Evolutionary conservation across 139 green algal species (phyloP).

Genomic region (Coelastrella sp.): DNA sequence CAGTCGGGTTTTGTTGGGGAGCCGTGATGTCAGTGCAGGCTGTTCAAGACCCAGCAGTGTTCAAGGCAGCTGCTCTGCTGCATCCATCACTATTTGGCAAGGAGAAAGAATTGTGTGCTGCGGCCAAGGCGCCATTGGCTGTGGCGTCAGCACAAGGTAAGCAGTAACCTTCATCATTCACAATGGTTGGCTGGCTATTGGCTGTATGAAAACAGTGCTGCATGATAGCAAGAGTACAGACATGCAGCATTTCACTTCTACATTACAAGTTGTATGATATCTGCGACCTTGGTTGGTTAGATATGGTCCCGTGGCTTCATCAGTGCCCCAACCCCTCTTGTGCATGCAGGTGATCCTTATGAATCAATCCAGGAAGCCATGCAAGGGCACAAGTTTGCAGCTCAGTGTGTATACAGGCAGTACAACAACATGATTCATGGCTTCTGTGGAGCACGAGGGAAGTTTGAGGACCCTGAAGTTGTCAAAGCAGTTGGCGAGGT

Average conservation of each 20-base stretch:
- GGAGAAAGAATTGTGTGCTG: conserved; percentile 15
- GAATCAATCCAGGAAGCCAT: conserved; percentile 26
- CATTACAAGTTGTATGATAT: not conserved
- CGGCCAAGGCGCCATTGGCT: not conserved
- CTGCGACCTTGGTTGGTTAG: not conserved
- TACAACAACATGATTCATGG: conserved; percentile 38
- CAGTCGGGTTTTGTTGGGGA: conserved; percentile 33
- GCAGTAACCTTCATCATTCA: not conserved
- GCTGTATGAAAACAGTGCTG: not conserved
- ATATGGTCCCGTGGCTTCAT: not conserved
- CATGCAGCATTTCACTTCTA: not conserved
- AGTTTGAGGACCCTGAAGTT: conserved; percentile 22
- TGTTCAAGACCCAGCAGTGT: not conserved
- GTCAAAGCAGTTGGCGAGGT: conserved; percentile 8
- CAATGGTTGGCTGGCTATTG: not conserved
- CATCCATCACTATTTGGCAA: conserved; percentile 10
- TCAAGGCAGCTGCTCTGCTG: not conserved
- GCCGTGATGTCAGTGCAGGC: conserved; percentile 21
- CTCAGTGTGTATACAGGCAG: conserved; percentile 18
- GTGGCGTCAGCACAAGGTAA: conserved; percentile 7
- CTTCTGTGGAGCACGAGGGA: conserved; percentile 29
- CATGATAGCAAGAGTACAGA: not conserved
- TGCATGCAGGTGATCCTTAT: conserved; percentile 14
- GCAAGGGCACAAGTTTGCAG: not conserved
- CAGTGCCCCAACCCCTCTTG: not conserved